phyloP scores from a whole-genome alignment of 768 basidiomycete species.

The Coprinellus micaceus region DNA sequence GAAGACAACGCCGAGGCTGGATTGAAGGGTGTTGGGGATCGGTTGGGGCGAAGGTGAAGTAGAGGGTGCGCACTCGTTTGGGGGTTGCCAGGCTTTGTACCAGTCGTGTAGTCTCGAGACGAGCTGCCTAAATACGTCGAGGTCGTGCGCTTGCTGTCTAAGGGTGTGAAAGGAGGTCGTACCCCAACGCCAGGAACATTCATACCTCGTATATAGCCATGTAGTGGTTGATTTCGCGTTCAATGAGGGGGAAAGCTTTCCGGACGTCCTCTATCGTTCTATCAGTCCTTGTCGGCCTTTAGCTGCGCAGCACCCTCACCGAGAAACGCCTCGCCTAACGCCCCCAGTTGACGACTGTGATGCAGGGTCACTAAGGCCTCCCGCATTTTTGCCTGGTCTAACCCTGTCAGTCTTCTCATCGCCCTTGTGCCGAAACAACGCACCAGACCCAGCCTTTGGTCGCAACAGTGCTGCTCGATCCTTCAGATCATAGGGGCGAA shows the following conservation, averaged over 20 bases:
- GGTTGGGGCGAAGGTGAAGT: neutral
- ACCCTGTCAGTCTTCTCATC: neutral
- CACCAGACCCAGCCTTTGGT: neutral
- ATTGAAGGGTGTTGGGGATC: slow-evolving; percentile 8
- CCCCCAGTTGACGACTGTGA: slow-evolving; percentile 55
- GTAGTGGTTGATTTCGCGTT: slow-evolving; percentile 52
- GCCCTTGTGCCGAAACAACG: neutral
- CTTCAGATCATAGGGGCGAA: slow-evolving; percentile 53
- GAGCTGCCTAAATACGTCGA: slow-evolving; percentile 49
- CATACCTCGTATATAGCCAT: slow-evolving; percentile 64
- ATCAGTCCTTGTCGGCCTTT: neutral
- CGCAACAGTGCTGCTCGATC: slow-evolving; percentile 10
- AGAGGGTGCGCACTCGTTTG: slow-evolving; percentile 48
- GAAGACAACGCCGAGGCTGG: slow-evolving; percentile 60
- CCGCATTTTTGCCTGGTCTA: slow-evolving; percentile 38
- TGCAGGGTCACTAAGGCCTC: slow-evolving; percentile 58
- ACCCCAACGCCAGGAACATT: neutral
- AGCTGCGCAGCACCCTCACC: slow-evolving; percentile 38
- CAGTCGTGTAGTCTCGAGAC: slow-evolving; percentile 62
- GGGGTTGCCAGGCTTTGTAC: slow-evolving; percentile 74
- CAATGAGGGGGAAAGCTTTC: slow-evolving; percentile 54
- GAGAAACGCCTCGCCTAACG: slow-evolving; percentile 67
- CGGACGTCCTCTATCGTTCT: slow-evolving; percentile 55
- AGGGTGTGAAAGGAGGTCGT: neutral
- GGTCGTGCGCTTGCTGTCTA: slow-evolving; percentile 43